A percentile compares a stretch with the other conserved stretches of the same genome.
Conservation (phyloP, 2,329 filamentous ascomycete genomes). For the Neofusicoccum sp. region DNA sequence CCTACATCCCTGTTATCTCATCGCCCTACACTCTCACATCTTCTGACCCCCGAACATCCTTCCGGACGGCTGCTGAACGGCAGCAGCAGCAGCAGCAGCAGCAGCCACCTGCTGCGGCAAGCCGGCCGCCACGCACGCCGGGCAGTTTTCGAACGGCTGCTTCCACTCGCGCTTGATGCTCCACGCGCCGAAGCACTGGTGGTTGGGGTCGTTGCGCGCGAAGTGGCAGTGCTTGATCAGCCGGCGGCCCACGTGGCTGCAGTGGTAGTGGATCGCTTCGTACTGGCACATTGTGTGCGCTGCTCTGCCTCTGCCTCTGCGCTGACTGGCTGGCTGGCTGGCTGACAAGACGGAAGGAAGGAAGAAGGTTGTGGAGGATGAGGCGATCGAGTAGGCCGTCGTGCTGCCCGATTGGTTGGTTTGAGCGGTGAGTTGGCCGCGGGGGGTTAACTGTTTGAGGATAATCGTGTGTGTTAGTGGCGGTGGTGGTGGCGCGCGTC, state of each 20-base stretch:
- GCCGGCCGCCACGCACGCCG: constrained; percentile 42
- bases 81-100: no score
- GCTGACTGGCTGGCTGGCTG: background rate
- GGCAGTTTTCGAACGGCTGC: constrained; percentile 56
- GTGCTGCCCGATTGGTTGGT: background rate
- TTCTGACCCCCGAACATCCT: background rate
- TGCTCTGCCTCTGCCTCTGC: no score
- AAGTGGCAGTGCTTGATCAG: constrained; percentile 72
- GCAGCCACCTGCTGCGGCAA: constrained; percentile 17
- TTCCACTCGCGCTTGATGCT: constrained; percentile 59
- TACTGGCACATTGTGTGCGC: constrained; percentile 63
- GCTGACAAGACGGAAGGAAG: background rate
- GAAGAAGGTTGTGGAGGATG: background rate
- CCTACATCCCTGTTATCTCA: no score
- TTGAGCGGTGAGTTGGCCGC: no score
- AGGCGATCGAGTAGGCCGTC: background rate
- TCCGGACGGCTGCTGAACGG: background rate
- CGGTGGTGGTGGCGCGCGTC: constrained; percentile 1
- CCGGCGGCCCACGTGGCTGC: constrained; percentile 59
- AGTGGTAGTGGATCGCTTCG: constrained; percentile 66
- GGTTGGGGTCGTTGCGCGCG: constrained; percentile 68
- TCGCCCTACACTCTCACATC: no score
- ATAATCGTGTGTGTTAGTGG: constrained; percentile 4
- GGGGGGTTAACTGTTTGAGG: background rate
- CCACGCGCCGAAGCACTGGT: constrained; percentile 68